Base-by-base conservation (phyloP, 371 early-diverging fungal genomes). In the Mortierella sp. region DNA sequence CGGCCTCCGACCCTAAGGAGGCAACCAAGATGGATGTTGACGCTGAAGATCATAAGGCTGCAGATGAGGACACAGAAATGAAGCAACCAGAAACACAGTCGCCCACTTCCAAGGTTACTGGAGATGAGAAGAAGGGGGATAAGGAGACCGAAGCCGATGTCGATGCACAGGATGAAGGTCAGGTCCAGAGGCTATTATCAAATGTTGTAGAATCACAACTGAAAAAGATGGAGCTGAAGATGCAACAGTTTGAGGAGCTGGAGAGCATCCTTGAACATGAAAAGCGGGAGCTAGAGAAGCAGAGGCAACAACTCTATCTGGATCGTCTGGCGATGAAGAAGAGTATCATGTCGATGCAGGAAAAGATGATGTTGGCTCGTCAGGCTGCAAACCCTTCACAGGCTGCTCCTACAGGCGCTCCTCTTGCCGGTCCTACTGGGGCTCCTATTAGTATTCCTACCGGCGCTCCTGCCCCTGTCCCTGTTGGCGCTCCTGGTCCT, bases 241-340 rank as follows among this genome's bases (percentile, higher is more conserved):
- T 98, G 87, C 86, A 85, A 60, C 93, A 97, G 64, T 95, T 98
- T 75, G 94, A 96, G 47, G 96, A 97, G 70, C 69, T 98, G 72
- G 98, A 97, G 74, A 87, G 84, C 11, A 83, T 95, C 0, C 73
- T 98, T 30, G 97, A 97, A 62, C 84, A 86, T 43, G 98, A 98
- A 81, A 83, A 94, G 64, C 86, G 87, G 63, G 92, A 95, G 19
- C 81, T 98, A 14, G 94, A 93, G 56, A 84, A 87, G 19, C 95
- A 95, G 81, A 89, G 95, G 19, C 90, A 92, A 60, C 89, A 90
- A 61, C 79, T 97, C 12, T 95, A 91, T 70, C 73, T 87, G 63
- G 96, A 96, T 30, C 90, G 95, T 18, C 80, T 95, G 70, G 81
- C 84, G 29, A 74, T 91, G 52, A 87, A 88, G 72, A 89, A 89